Conservation (phyloP, 2,329 filamentous ascomycete species). For the Arthrobotrys musiformis region DNA sequence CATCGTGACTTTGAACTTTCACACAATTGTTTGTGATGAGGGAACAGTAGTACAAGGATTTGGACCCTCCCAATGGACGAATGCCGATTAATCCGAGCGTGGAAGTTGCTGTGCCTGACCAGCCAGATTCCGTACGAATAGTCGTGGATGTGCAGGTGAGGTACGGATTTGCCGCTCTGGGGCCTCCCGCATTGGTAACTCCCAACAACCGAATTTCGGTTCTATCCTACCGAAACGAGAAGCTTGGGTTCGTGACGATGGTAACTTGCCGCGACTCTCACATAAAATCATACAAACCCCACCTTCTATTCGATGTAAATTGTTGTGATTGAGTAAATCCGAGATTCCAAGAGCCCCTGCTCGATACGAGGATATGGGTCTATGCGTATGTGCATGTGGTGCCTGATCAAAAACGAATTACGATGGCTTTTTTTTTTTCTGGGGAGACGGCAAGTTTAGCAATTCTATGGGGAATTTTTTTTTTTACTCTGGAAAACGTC, state of each 20-base stretch:
- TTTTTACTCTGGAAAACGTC: not conserved
- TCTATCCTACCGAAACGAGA: constrained; percentile 11
- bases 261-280: not conserved
- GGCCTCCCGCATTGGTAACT: constrained; percentile 11
- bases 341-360: not conserved
- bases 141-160: constrained; percentile 5
- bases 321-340: not conserved
- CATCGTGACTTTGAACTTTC: not conserved
- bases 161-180: constrained; percentile 7
- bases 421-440: not conserved
- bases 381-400: no score
- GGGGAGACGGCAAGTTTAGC: constrained; percentile 5
- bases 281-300: not conserved
- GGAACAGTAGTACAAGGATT: no score
- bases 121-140: not conserved
- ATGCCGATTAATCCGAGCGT: not conserved
- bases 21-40: not conserved
- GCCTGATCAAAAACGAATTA: not conserved
- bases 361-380: not conserved
- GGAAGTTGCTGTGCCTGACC: not conserved
- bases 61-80: not conserved
- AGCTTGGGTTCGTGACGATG: not conserved
- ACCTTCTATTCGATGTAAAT: no score
- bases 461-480: not conserved
- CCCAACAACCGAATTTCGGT: not conserved